Conservation (phyloP, 371 early-diverging fungal species). For the Batrachochytrium dendrobatidis region DNA sequence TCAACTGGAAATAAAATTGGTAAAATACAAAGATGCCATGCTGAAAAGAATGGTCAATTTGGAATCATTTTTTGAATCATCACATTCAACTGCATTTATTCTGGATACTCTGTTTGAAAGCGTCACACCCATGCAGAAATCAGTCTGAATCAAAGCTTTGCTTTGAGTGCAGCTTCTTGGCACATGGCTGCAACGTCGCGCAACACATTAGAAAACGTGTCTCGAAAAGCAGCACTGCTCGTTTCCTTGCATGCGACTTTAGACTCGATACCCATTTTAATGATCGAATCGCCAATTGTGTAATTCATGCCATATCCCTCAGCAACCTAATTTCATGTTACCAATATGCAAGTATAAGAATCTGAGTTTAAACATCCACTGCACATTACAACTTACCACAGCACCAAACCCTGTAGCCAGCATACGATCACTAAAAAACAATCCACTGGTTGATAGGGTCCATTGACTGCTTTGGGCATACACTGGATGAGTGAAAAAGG, state of each 20-base stretch:
- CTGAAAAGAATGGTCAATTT: no score
- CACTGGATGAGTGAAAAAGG: slow-evolving; percentile 66
- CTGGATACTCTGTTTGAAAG: no score
- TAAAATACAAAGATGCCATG: no score
- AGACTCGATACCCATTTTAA: slow-evolving; percentile 77
- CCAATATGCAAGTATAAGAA: not conserved
- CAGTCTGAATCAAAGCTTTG: not conserved
- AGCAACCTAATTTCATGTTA: slow-evolving; percentile 19
- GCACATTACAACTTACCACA: slow-evolving; percentile 13
- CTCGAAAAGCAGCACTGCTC: slow-evolving; percentile 10
- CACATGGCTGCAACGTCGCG: slow-evolving; percentile 17
- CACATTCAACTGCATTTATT: no score
- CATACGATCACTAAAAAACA: slow-evolving; percentile 48
- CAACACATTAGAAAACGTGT: slow-evolving; percentile 17
- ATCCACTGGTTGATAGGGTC: slow-evolving; percentile 68
- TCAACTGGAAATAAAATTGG: no score
- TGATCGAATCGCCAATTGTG: slow-evolving; percentile 50
- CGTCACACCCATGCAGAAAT: no score
- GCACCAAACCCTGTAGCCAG: slow-evolving; percentile 56
- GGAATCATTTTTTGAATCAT: no score
- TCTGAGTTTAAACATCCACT: no score
- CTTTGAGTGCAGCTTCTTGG: not conserved
- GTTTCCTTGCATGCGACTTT: slow-evolving; percentile 39
- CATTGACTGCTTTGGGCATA: slow-evolving; percentile 56
- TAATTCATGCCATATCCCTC: slow-evolving; percentile 91